A percentile compares a stretch with the other conserved stretches of the same genome.
Conservation (phyloP, 202 grass and related monocot species). For the Musa balbisiana region DNA sequence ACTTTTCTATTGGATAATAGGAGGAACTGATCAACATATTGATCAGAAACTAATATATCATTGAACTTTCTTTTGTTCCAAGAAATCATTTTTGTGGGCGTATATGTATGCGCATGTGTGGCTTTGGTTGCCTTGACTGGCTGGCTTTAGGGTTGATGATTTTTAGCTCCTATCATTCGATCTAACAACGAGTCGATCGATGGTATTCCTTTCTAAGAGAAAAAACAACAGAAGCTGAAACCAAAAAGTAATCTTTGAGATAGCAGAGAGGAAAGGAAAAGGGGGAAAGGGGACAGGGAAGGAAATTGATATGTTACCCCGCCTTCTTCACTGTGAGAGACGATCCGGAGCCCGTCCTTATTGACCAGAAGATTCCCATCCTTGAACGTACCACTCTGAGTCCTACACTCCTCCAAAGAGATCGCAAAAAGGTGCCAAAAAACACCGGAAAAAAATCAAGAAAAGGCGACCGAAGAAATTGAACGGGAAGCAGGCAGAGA, state of each 20-base stretch:
- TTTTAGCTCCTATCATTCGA: background rate
- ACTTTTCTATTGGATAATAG: too few species aligned
- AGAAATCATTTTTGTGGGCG: background rate
- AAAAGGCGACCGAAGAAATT: conserved; percentile 2
- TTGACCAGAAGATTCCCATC: conserved; percentile 92
- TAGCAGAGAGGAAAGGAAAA: background rate
- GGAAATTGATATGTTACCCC: conserved; percentile 37
- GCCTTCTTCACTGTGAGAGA: conserved; percentile 61
- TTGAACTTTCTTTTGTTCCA: background rate
- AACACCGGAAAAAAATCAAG: background rate
- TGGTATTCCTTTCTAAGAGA: background rate
- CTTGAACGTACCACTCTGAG: conserved; percentile 94
- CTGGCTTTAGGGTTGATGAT: background rate
- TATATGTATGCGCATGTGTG: too few species aligned
- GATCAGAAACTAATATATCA: too few species aligned
- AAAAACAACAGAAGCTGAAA: background rate
- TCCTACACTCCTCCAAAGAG: conserved; percentile 35
- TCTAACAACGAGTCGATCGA: background rate
- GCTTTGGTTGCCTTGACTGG: too few species aligned
- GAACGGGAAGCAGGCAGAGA: background rate
- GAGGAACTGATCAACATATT: too few species aligned
- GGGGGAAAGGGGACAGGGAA: background rate
- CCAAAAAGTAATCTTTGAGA: conserved; percentile 5
- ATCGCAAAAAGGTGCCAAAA: background rate
- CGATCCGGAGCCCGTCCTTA: conserved; percentile 92